phyloP scores from a whole-genome alignment of 2,329 filamentous ascomycete genomes.

The Venturia carpophila region DNA sequence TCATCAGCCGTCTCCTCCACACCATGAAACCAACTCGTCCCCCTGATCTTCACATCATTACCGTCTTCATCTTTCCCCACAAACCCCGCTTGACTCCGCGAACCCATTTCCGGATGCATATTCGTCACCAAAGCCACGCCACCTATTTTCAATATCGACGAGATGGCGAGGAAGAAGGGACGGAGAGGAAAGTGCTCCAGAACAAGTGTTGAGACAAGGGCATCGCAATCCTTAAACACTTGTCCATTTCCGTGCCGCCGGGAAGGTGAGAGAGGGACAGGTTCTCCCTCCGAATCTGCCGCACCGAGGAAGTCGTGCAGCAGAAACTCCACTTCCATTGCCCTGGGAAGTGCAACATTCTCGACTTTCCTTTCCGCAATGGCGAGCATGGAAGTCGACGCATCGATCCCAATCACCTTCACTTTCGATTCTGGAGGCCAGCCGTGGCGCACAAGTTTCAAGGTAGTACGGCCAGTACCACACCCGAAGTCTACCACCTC shows the following conservation, averaged over 20 bases:
- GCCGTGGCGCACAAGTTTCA: no score
- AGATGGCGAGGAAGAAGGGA: constrained; percentile 43
- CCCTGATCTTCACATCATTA: constrained; percentile 46
- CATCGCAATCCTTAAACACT: constrained; percentile 28
- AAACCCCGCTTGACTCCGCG: constrained; percentile 54
- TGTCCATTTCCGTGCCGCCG: constrained; percentile 16
- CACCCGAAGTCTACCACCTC: no score
- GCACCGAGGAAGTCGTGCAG: not conserved
- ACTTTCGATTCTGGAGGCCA: no score
- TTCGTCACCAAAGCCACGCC: constrained; percentile 55
- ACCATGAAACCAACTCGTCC: constrained; percentile 51
- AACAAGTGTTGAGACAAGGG: constrained; percentile 54
- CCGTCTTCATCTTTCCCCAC: constrained; percentile 36
- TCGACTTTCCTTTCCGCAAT: no score
- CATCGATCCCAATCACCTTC: no score
- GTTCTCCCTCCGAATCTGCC: not conserved
- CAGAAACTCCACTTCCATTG: no score
- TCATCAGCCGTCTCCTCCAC: constrained; percentile 44
- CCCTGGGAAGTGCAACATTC: no score
- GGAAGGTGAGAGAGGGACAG: not conserved
- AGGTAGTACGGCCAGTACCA: no score
- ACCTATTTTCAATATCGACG: constrained; percentile 36
- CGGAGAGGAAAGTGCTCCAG: constrained; percentile 53
- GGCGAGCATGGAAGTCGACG: no score
- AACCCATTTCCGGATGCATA: constrained; percentile 60